Base-by-base conservation (phyloP, 1,284 basidiomycete species). In the Neolentinus lepideus region DNA sequence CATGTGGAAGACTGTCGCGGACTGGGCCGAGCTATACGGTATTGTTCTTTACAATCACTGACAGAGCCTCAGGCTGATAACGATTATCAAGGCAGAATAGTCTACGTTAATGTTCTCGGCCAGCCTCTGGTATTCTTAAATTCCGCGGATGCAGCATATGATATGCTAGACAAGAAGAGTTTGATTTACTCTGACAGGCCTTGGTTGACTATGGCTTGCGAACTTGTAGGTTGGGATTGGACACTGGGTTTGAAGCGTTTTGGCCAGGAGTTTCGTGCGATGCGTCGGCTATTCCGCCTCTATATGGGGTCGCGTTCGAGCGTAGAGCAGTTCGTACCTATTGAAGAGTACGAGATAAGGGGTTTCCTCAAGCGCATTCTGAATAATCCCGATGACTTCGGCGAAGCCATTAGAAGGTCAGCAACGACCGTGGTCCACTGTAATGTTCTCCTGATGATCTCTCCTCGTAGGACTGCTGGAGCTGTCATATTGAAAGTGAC, bases 401-500 rank as follows among this genome's bases (percentile, higher is more conserved):
- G 4, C 4, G 11, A 12, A 25, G 6, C 6, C n/a, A 50, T 25
- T 50, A 8, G 47, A 8, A 25, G 27, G 47, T 50, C 8, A 25
- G 47, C 12, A 12, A 25, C 22, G n/a, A 19, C n/a, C 24, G 21
- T 19, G n/a, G n/a, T 31, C 29, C 4, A 31, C 29, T 12, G 12
- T 31, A 12, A 31, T 25, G 12, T 50, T 29, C 47, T 4, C 29
- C 6, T 31, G 12, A 6, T 50, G 12, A 16, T 29, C 4, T 26
- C 22, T 6, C 25, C 22, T 8, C 14, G 45, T 26, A 72, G 69
- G 54, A 55, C 62, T 22, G 61, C 69, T 16, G 71, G 70, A 6
- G 60, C 66, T 4, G 63, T 74, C 33, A 70, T 72, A 46, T 63
- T 74, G 47, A 62, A 64, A 8, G 59, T 71, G 31, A 64, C 68